A percentile compares a stretch with the other conserved stretches of the same genome.
Evolutionary conservation across 108 stramenopile genomes (phyloP).

Genomic region (Discostella stelligeroides): DNA sequence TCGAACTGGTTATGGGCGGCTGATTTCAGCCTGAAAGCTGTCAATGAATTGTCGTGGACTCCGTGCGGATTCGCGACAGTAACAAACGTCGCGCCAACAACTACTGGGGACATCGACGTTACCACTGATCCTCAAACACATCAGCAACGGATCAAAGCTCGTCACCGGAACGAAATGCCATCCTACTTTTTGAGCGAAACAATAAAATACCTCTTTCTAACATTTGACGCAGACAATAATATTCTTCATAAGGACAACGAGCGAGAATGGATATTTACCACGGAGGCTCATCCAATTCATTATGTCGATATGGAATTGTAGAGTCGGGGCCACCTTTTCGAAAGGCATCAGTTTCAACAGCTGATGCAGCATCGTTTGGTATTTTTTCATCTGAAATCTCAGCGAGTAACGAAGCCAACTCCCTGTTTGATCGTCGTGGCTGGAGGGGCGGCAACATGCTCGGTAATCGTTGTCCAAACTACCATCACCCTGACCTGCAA

Average conservation of each 20-base stretch:
- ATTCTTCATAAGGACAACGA: constrained; percentile 67
- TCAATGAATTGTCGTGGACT: constrained; percentile 40
- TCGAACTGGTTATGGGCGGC: constrained; percentile 82
- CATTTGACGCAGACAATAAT: constrained; percentile 87
- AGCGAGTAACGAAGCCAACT: constrained; percentile 34
- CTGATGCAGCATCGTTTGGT: constrained; percentile 20
- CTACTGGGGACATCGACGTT: constrained; percentile 51
- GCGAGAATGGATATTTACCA: constrained; percentile 90
- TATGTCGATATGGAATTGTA: constrained; percentile 20
- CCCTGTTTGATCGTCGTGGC: constrained; percentile 16
- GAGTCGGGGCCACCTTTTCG: constrained; percentile 17
- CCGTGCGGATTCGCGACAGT: constrained; percentile 73
- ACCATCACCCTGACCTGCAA: constrained; percentile 56
- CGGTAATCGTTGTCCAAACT: constrained; percentile 68
- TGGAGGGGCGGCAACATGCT: constrained; percentile 48
- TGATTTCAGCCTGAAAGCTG: constrained; percentile 64
- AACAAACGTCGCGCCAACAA: constrained; percentile 46
- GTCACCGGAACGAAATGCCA: constrained; percentile 92
- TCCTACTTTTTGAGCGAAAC: constrained; percentile 96
- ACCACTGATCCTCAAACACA: constrained; percentile 33
- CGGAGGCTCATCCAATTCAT: constrained; percentile 96
- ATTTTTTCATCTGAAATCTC: constrained; percentile 42
- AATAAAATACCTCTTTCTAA: constrained; percentile 94
- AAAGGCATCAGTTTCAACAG: not conserved
- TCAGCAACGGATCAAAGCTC: constrained; percentile 21